phyloP scores from a whole-genome alignment of 2,329 filamentous ascomycete genomes.

The Chaetomiaceae sp. region DNA sequence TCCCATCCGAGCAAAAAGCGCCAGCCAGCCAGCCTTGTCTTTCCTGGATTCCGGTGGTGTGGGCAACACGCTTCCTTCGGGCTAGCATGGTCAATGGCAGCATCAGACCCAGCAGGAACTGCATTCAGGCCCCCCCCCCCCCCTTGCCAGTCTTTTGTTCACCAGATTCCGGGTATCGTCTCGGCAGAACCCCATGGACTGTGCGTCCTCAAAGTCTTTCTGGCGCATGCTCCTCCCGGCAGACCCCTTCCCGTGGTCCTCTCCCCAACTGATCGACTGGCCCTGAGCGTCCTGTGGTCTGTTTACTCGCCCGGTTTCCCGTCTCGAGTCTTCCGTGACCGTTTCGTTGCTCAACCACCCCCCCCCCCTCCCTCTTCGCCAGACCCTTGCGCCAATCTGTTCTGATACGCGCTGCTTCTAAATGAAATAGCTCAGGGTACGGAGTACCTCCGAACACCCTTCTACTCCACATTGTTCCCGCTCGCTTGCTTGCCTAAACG shows the following conservation, averaged over 20 bases:
- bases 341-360: slow-evolving; percentile 28
- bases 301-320: slow-evolving; percentile 17
- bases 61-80: slow-evolving; percentile 11
- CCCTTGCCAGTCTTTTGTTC: not conserved
- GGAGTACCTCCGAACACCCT: slow-evolving; percentile 28
- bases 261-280: slow-evolving; percentile 18
- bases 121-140: not conserved
- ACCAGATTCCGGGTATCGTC: slow-evolving; percentile 16
- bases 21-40: slow-evolving; percentile 20
- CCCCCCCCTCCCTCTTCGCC: not conserved
- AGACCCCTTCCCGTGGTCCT: slow-evolving; percentile 9
- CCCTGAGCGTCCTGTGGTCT: slow-evolving; percentile 15
- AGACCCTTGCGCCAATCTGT: slow-evolving; percentile 39
- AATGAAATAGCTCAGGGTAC: slow-evolving; percentile 41
- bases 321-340: slow-evolving; percentile 16
- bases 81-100: slow-evolving; percentile 1
- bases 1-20: slow-evolving; percentile 18
- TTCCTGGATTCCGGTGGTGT: slow-evolving; percentile 23
- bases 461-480: slow-evolving; percentile 42
- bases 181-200: slow-evolving; percentile 14
- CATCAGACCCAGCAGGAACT: not conserved
- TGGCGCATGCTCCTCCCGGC: slow-evolving; percentile 13
- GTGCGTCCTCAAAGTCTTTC: slow-evolving; percentile 13
- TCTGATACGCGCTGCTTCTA: slow-evolving; percentile 43
- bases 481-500: slow-evolving; percentile 38